Evolutionary conservation across 2,329 filamentous ascomycete species (phyloP), one percentile per base, ranked within the genome.

Genomic region (Ophiostoma novo-ulmi): DNA sequence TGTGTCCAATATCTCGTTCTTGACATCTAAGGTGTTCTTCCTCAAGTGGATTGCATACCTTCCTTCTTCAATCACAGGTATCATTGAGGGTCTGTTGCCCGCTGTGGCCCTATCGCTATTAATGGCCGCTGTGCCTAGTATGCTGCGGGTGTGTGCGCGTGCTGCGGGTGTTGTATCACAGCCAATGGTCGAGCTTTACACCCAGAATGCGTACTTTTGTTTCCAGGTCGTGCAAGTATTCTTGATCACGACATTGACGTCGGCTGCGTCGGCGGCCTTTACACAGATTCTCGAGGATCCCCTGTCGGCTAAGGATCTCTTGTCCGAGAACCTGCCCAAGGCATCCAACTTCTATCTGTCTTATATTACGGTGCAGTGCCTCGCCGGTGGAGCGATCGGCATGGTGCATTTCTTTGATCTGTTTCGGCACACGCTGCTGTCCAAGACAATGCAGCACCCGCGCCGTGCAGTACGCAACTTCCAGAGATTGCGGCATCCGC

Each of bases 171-270:
- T 88, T 36, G 90, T 92, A 3, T 93, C 90, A 0, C 81, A 85
- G 2, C 88, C 90, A 0, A 83, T 87, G 20, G 87, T 93, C 4
- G 93, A 97, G 77, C 81, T 96, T 26, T 89, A 87, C 64, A 89
- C 90, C 0, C 91, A 96, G 78, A 91, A 89, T 75, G 91, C 86
- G 77, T 96, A 92, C 81, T 96, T 94, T 76, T 85, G 86, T 65
- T 93, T 93, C 78, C 90, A 93, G 78, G 87, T 97, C 35, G 84
- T 94, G 11, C 91, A 97, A 77, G 91, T 95, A 58, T 97, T 97
- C 81, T 81, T 97, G 35, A 87, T 97, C 68, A 90, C 91, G 0
- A 94, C 93, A 0, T 77, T 97, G 31, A 87, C 91, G 10, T 93
- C 91, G 13, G 88, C 91, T 0, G 90, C 91, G 3, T 87, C 90